Base-by-base conservation (phyloP, 495 filamentous ascomycete species). In the Podospora fimiseda region DNA sequence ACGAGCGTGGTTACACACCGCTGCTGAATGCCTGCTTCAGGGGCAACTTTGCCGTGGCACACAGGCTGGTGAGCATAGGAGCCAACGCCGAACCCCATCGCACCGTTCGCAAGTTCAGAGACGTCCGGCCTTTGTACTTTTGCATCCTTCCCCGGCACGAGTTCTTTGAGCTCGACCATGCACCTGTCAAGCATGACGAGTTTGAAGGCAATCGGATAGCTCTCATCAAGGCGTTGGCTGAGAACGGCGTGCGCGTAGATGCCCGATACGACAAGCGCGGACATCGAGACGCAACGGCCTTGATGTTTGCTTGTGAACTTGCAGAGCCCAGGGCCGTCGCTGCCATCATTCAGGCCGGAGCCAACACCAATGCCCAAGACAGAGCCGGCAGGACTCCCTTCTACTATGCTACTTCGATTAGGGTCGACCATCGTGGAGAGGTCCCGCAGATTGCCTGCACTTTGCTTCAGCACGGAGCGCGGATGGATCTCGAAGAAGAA, bases 271-370 rank as follows among this genome's bases (percentile, higher is more conserved):
- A 65, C 52, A 59, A 61, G 44, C 55, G 55, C 27, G 43, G 50
- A 30, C 54, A 60, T 33, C 59, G 52, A 7, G 27, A 46, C n/a
- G 56, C 43, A 19, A 61, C 62, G 1, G 43, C 59, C 19, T 51
- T 64, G 9, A 64, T 64, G 62, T 42, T 64, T 11, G 62, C 62
- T n/a, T 61, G 59, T 44, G 59, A 64, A 46, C 51, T 60, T 22
- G 59, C 56, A 14, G 59, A 59, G 24, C 58, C 62, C 3, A 56
- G 57, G 1, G 57, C 52, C 1, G 59, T 61, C 9, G 45, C 51
- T 13, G 56, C 54, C 16, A 50, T 64, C 1, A 37, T 59, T 16
- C 22, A 47, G 5, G 37, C 51, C 36, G 62, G 62, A 24, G 62
- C 62, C 13, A 44, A 48, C 19, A 56, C 61, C 36, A 57, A 64